Base-by-base conservation (phyloP, 768 basidiomycete species). In the Daedaleopsis sinensis region DNA sequence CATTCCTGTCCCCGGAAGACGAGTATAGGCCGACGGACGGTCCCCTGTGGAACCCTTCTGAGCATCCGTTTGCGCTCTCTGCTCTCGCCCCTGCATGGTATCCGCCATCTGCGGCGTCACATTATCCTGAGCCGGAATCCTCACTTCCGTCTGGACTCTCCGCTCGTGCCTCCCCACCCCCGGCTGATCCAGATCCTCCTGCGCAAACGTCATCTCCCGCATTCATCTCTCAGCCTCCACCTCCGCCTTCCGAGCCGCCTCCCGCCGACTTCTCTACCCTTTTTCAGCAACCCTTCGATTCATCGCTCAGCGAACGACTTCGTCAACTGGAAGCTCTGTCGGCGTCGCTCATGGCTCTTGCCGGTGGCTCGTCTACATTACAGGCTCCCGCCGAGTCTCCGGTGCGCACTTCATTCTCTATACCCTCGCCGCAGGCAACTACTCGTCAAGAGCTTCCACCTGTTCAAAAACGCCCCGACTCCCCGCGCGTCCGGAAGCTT, bases 311-410 rank as follows among this genome's bases (percentile, higher is more conserved):
- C 42, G 52, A 63, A 15, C 57, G 52, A 1, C 47, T 63, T 7
- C 57, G 57, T 8, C 52, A 57, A 16, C 23, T 58, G 16, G 46
- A 63, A n/a, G 57, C 47, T 11, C 21, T 58, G 3, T 58, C 61
- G n/a, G 57, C 61, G 1, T 58, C 57, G 3, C 27, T 58, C 3
- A 27, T 55, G 5, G 47, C 61, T 24, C n/a, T 48, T 7, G 18
- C 52, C 3, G 35, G 32, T 15, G 21, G 21, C 7, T 42, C 39
- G 18, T 42, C 39, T 18, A 42, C 11, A 3, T 18, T 42, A 12
- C 39, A 4, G 3, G 39, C 13, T 12, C 13, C 39, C 3, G 39
- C 18, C 11, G 39, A 12, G 39, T 42, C 39, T 12, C 13, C 18
- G 5, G 11, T 32, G 27, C 27, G 27, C 27, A 3, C 27, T 32